phyloP scores from a whole-genome alignment of 108 stramenopile species.

The Cyclotella sp. region DNA sequence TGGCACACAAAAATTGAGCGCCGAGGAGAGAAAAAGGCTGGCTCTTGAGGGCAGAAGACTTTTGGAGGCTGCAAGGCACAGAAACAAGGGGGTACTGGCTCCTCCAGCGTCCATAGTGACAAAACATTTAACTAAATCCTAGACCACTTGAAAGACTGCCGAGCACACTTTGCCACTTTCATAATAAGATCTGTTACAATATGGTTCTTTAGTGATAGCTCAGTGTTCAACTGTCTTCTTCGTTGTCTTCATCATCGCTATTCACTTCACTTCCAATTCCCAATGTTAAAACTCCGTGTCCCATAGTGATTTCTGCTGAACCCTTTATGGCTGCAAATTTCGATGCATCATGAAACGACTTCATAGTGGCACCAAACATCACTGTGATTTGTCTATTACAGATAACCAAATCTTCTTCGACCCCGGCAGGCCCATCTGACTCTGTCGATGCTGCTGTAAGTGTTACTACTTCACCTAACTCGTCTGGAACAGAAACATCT shows the following conservation, averaged over 20 bases:
- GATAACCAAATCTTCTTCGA: constrained; percentile 77
- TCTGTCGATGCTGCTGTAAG: constrained; percentile 24
- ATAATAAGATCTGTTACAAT: too few relatives aligned
- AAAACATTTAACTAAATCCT: background rate
- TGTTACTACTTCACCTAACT: constrained; percentile 32
- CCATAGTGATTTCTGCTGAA: constrained; percentile 52
- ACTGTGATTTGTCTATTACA: constrained; percentile 72
- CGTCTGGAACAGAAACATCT: constrained; percentile 39
- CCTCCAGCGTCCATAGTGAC: constrained; percentile 18
- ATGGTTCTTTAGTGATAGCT: background rate
- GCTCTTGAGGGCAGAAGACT: constrained; percentile 15
- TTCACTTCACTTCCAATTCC: constrained; percentile 58
- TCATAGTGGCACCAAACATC: constrained; percentile 69
- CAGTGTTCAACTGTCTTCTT: constrained; percentile 23
- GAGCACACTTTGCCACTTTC: too few relatives aligned
- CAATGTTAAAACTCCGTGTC: constrained; percentile 54
- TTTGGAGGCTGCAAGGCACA: constrained; percentile 19
- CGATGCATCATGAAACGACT: constrained; percentile 59
- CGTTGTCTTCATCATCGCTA: constrained; percentile 53
- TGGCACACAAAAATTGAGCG: constrained; percentile 45
- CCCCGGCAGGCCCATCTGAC: constrained; percentile 63
- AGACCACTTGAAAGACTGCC: background rate
- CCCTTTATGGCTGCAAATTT: constrained; percentile 32
- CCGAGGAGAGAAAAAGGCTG: constrained; percentile 32
- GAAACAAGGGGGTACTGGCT: constrained; percentile 2